Evolutionary conservation across 1,139 yeast genomes (phyloP).

Genomic region (Blastobotrys arbuscula): DNA sequence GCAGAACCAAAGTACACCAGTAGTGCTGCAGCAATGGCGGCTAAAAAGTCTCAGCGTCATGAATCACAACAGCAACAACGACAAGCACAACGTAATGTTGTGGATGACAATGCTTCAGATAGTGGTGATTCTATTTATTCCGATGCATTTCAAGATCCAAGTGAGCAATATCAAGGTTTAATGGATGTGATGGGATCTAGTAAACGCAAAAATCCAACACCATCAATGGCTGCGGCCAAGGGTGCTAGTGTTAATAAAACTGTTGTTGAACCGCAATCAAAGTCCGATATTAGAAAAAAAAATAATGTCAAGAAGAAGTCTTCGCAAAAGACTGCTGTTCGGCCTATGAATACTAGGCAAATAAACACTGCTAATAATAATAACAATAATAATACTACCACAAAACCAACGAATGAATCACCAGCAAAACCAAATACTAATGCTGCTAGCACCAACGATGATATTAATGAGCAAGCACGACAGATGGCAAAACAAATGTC

Average conservation of each 20-base stretch:
- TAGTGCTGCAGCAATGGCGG: conserved; percentile 24
- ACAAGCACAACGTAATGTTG: too few relatives aligned
- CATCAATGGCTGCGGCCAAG: conserved; percentile 7
- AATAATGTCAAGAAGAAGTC: neutral
- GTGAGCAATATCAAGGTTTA: conserved; percentile 8
- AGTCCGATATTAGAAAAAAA: neutral
- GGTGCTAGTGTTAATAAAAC: conserved; percentile 7
- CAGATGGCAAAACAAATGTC: conserved; percentile 1
- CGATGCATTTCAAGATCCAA: conserved; percentile 24
- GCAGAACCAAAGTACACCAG: neutral
- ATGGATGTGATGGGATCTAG: conserved; percentile 3
- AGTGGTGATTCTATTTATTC: conserved; percentile 28
- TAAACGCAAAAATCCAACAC: neutral
- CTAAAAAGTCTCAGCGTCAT: conserved; percentile 2
- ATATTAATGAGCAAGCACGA: neutral
- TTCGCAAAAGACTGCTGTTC: neutral
- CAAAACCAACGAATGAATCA: neutral
- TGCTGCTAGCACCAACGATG: neutral
- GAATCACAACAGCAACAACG: too few relatives aligned
- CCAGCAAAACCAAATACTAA: neutral
- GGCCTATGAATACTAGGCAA: neutral
- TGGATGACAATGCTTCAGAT: conserved; percentile 19
- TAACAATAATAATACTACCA: neutral
- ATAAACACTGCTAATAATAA: neutral
- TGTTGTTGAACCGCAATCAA: neutral